These are phyloP conservation scores for Allium sativum DNA, from an alignment of 106 monocot genomes.

Conservation along the genomic window DNA sequence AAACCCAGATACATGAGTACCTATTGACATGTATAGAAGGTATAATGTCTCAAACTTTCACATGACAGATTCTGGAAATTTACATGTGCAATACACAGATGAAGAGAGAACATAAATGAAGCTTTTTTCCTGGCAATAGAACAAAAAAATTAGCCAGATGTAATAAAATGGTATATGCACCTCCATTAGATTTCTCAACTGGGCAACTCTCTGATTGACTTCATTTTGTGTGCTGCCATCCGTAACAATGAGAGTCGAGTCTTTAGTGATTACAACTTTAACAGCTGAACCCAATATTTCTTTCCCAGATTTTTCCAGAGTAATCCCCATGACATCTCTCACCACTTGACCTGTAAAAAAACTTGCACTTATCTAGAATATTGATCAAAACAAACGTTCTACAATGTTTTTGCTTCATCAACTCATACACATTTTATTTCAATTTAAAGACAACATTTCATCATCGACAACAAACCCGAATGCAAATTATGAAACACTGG, in stretches of 20 bases:
- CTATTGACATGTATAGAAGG: too few species aligned
- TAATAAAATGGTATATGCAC: constrained; percentile 16
- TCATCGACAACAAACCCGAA: too few species aligned
- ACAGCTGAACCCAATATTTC: constrained; percentile 68
- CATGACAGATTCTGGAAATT: too few species aligned
- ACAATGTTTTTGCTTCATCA: too few species aligned
- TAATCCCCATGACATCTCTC: constrained; percentile 65
- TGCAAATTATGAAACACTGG: too few species aligned
- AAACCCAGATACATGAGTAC: neutral
- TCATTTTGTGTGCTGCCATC: constrained; percentile 60
- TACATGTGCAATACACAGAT: too few species aligned
- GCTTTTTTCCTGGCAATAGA: too few species aligned
- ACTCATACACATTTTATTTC: neutral
- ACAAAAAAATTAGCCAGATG: too few species aligned
- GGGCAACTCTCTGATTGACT: constrained; percentile 51
- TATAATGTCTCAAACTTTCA: too few species aligned
- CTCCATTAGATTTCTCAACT: constrained; percentile 43
- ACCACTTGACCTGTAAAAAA: constrained; percentile 53
- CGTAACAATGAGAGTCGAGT: constrained; percentile 82
- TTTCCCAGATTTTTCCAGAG: constrained; percentile 59
- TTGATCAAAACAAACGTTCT: too few species aligned
- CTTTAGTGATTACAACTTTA: constrained; percentile 62
- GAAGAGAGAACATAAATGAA: too few species aligned
- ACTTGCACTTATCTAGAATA: neutral
- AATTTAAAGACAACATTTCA: too few species aligned